phyloP scores from a whole-genome alignment of 345 rosid genomes.

The Boechera stricta region DNA sequence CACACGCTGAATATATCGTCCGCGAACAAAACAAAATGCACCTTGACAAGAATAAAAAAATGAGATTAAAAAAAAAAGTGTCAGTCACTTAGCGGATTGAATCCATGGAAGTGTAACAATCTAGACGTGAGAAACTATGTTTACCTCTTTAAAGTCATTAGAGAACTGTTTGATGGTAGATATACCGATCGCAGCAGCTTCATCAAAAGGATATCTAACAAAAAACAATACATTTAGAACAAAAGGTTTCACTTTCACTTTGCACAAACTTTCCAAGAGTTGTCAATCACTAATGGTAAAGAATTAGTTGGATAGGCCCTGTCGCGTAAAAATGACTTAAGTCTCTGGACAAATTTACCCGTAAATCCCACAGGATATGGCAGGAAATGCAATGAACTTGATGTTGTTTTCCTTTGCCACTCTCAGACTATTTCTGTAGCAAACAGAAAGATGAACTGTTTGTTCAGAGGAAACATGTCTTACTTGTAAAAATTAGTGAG shows the following conservation, averaged over 20 bases:
- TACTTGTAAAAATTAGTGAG: too few relatives aligned
- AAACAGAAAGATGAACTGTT: conserved; percentile 17
- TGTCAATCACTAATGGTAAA: neutral
- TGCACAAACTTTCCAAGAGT: neutral
- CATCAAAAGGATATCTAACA: conserved; percentile 80
- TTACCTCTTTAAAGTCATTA: conserved; percentile 81
- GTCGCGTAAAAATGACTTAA: neutral
- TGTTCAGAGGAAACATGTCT: neutral
- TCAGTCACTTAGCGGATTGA: neutral
- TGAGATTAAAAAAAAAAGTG: neutral
- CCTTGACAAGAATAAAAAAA: conserved; percentile 53
- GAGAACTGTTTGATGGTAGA: conserved; percentile 73
- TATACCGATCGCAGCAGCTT: conserved; percentile 78
- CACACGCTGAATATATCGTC: conserved; percentile 66
- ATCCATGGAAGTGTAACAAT: conserved; percentile 13
- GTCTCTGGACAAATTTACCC: conserved; percentile 50
- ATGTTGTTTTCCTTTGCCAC: conserved; percentile 76
- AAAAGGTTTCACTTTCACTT: neutral
- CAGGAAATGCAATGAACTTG: conserved; percentile 81
- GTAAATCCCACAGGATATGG: conserved; percentile 79
- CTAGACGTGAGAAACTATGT: neutral
- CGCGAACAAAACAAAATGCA: conserved; percentile 73
- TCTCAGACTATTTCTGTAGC: conserved; percentile 68
- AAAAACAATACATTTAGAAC: neutral
- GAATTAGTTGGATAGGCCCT: neutral